phyloP scores from a whole-genome alignment of 2,329 filamentous ascomycete species.

The Alternaria incomplexa region DNA sequence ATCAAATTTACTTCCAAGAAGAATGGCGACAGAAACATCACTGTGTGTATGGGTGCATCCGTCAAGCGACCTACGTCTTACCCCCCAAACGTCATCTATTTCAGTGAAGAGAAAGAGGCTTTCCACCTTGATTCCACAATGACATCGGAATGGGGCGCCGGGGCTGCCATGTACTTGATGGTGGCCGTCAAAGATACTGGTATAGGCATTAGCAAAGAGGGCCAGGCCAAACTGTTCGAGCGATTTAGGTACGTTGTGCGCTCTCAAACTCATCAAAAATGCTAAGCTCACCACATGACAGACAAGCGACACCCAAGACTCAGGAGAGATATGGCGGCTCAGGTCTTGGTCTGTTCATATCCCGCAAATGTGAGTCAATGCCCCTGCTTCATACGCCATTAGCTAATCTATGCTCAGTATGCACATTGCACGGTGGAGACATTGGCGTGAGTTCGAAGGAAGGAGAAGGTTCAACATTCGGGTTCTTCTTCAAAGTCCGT shows the following conservation, averaged over 20 bases:
- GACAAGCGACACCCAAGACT: conserved; percentile 48
- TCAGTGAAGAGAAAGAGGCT: conserved; percentile 43
- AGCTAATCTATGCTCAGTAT: conserved; percentile 25
- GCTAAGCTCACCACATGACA: conserved; percentile 10
- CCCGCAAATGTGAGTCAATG: conserved; percentile 39
- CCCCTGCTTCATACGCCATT: too few species aligned
- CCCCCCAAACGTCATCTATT: conserved; percentile 54
- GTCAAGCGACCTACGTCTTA: conserved; percentile 48
- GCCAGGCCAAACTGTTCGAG: conserved; percentile 52
- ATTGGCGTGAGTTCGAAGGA: conserved; percentile 46
- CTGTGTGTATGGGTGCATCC: conserved; percentile 51
- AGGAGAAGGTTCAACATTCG: conserved; percentile 46
- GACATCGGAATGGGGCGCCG: conserved; percentile 50
- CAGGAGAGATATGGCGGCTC: conserved; percentile 52
- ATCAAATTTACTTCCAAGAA: conserved; percentile 56
- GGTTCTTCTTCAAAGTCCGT: conserved; percentile 47
- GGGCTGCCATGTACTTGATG: conserved; percentile 51
- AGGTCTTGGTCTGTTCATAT: conserved; percentile 48
- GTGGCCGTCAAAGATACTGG: conserved; percentile 53
- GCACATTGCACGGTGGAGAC: conserved; percentile 48
- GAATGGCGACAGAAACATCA: conserved; percentile 47
- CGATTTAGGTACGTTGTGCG: conserved; percentile 45
- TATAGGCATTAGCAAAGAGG: conserved; percentile 51
- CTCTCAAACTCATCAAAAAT: not conserved
- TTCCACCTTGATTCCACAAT: conserved; percentile 52